Evolutionary conservation across 495 filamentous ascomycete species (phyloP).

Genomic region (Pyrenula aspistea): DNA sequence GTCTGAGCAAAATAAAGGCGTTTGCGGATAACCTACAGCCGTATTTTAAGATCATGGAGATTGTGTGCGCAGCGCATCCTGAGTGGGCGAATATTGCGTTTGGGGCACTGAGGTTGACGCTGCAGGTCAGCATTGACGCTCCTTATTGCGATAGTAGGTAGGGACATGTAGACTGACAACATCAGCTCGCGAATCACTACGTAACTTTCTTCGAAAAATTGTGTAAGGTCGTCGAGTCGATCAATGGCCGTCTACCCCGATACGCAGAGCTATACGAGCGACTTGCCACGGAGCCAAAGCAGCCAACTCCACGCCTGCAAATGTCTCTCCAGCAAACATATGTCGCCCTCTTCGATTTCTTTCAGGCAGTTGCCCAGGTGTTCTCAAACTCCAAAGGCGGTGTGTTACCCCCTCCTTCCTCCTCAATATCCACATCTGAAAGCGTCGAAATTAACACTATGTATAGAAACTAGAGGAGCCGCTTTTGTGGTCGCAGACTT

Average conservation of each 20-base stretch:
- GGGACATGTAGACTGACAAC: too few species aligned
- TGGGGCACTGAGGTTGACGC: not conserved
- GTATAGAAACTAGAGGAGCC: not conserved
- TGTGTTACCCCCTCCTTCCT: too few species aligned
- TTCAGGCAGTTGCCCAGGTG: not conserved
- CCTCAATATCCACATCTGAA: too few species aligned
- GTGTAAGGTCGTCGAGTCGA: not conserved
- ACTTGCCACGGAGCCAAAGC: not conserved
- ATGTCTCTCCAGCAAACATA: not conserved
- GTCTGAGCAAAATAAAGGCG: not conserved
- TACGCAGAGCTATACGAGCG: not conserved
- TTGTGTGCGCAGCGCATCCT: not conserved
- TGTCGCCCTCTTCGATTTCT: not conserved
- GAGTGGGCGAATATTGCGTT: not conserved
- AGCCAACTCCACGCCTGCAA: not conserved
- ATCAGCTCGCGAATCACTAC: not conserved
- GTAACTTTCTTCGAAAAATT: not conserved
- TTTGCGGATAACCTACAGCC: not conserved
- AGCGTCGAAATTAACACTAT: not conserved
- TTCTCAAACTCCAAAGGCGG: not conserved
- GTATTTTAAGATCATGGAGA: not conserved
- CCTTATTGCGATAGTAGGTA: too few species aligned
- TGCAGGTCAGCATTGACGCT: not conserved
- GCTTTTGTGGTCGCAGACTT: not conserved
- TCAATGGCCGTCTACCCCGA: not conserved